A percentile compares a stretch with the other conserved stretches of the same genome.
Evolutionary conservation across 306 rosid species (phyloP).

Genomic region (Macrotyloma uniflorum): DNA sequence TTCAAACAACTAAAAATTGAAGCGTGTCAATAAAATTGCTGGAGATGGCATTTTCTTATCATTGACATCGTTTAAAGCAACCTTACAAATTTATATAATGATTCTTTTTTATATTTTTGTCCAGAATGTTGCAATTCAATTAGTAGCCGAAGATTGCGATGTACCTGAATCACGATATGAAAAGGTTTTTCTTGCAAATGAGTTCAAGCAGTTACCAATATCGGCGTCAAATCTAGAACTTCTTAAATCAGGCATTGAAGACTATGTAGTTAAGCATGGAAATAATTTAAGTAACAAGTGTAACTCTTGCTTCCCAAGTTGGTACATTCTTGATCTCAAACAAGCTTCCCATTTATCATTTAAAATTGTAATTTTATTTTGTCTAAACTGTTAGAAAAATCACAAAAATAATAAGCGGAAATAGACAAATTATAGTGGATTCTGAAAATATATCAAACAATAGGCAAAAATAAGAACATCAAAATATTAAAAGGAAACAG

Average conservation of each 20-base stretch:
- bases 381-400: too few species aligned
- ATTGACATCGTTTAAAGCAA: constrained; percentile 7
- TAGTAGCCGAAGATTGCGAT: constrained; percentile 59
- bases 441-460: too few species aligned
- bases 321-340: constrained; percentile 52
- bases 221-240: constrained; percentile 66
- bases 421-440: too few species aligned
- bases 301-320: constrained; percentile 62
- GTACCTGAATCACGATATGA: constrained; percentile 57
- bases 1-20: constrained; percentile 24
- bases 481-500: too few species aligned
- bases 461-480: too few species aligned
- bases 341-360: constrained; percentile 29
- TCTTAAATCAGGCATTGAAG: constrained; percentile 76
- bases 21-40: constrained; percentile 20
- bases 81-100: constrained; percentile 18
- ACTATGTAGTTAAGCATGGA: constrained; percentile 77
- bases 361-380: constrained; percentile 18
- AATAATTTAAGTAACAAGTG: constrained; percentile 53
- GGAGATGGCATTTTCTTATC: constrained; percentile 25
- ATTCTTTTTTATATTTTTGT: constrained; percentile 33
- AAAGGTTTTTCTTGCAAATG: constrained; percentile 61
- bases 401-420: too few species aligned
- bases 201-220: constrained; percentile 42
- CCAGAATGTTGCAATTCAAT: constrained; percentile 75